Percentiles rank a stretch among this genome's conserved stretches.
Conservation (phyloP, 306 rosid species). For the Rosa chinensis region DNA sequence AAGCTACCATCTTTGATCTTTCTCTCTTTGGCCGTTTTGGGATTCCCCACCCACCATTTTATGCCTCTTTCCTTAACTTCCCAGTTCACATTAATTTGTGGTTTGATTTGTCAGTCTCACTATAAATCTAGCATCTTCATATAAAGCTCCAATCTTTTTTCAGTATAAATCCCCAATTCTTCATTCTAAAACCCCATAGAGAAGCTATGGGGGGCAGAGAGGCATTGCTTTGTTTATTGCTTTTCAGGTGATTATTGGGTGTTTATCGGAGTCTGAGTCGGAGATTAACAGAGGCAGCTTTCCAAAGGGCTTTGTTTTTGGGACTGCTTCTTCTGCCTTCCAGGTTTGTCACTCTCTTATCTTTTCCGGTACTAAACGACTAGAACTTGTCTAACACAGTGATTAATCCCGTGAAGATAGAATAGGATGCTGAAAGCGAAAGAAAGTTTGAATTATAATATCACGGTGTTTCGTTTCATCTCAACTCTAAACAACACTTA, state of each 20-base stretch:
- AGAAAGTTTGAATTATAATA: neutral
- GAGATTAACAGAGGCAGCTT: conserved; percentile 52
- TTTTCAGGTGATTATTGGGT: conserved; percentile 31
- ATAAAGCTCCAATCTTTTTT: neutral
- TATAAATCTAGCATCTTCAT: neutral
- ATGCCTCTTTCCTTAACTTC: neutral
- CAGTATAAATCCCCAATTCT: neutral
- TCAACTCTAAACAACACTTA: neutral
- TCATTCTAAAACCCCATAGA: neutral
- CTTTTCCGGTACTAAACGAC: neutral
- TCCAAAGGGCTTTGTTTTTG: conserved; percentile 77
- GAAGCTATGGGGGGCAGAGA: conserved; percentile 38
- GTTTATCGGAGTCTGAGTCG: conserved; percentile 32
- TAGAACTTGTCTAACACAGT: neutral
- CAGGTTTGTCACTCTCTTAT: conserved; percentile 45
- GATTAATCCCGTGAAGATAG: neutral
- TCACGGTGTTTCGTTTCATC: neutral
- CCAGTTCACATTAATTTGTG: neutral
- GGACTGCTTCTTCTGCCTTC: conserved; percentile 86
- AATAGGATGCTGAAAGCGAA: neutral
- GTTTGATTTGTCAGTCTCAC: neutral
- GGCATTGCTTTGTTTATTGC: conserved; percentile 19
- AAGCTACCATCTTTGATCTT: neutral
- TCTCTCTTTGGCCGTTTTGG: neutral
- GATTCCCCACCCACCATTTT: neutral